These are phyloP conservation scores for Sphaerulina populicola DNA, from an alignment of 2,329 filamentous ascomycete genomes.

Conservation along the genomic window DNA sequence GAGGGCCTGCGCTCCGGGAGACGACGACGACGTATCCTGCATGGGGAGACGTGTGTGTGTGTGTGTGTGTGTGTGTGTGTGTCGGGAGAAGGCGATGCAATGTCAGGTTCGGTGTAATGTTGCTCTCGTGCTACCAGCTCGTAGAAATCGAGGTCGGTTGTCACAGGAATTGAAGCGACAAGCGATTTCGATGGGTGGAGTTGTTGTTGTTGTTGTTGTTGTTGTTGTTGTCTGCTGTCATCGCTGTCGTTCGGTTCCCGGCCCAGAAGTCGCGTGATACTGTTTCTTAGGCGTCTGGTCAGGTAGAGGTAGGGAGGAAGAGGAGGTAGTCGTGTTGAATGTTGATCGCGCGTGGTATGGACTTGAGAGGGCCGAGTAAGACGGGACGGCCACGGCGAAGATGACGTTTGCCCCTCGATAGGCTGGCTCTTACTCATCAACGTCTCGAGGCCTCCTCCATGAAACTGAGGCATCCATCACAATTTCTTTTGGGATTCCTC, in stretches of 20 bases:
- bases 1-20: conserved; percentile 64
- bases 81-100: not conserved
- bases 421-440: not conserved
- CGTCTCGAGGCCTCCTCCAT: too few relatives aligned
- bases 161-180: too few relatives aligned
- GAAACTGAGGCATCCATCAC: too few relatives aligned
- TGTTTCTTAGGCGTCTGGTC: not conserved
- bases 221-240: not conserved
- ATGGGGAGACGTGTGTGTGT: not conserved
- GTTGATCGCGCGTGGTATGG: not conserved
- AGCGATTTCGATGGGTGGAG: too few relatives aligned
- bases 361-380: too few relatives aligned
- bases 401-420: not conserved
- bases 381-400: too few relatives aligned
- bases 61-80: not conserved
- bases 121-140: too few relatives aligned
- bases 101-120: not conserved
- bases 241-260: not conserved
- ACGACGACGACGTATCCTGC: conserved; percentile 20
- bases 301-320: not conserved
- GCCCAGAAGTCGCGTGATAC: not conserved
- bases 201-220: too few relatives aligned
- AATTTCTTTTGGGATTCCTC: too few relatives aligned
- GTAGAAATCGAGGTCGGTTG: too few relatives aligned
- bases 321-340: not conserved